phyloP scores from a whole-genome alignment of 306 rosid species.

The Senna siamea region DNA sequence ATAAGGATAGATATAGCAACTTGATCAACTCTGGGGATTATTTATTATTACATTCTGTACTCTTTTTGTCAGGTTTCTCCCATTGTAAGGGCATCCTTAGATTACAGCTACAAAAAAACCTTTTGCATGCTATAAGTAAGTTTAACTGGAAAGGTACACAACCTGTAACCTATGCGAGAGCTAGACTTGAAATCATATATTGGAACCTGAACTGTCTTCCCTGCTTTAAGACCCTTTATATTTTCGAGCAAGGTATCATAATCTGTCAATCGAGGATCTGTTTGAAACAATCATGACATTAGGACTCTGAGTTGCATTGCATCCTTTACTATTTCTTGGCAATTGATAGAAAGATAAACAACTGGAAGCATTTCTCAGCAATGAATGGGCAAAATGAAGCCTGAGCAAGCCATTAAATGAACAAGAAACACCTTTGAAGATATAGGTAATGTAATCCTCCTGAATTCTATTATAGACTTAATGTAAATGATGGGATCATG shows the following conservation, averaged over 20 bases:
- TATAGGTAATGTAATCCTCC: not conserved
- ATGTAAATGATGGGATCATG: not conserved
- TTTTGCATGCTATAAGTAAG: slow-evolving; percentile 19
- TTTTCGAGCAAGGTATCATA: slow-evolving; percentile 88
- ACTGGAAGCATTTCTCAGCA: not conserved
- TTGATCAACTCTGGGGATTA: not conserved
- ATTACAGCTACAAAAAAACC: slow-evolving; percentile 24
- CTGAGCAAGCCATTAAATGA: not conserved
- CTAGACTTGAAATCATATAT: slow-evolving; percentile 96
- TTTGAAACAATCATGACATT: slow-evolving; percentile 46
- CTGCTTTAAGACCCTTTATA: slow-evolving; percentile 80
- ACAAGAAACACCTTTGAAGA: slow-evolving; percentile 5
- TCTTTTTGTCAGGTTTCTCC: slow-evolving; percentile 34
- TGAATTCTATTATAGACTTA: not conserved
- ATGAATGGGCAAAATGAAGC: slow-evolving; percentile 10
- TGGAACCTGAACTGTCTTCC: slow-evolving; percentile 88
- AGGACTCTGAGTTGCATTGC: slow-evolving; percentile 41
- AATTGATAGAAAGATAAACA: slow-evolving; percentile 19
- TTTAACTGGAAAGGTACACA: slow-evolving; percentile 39
- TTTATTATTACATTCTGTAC: slow-evolving; percentile 13
- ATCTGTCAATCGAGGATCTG: slow-evolving; percentile 99
- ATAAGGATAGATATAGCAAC: not conserved
- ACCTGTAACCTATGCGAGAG: slow-evolving; percentile 90
- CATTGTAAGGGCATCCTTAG: slow-evolving; percentile 33
- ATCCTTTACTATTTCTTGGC: slow-evolving; percentile 36